Percentiles rank a stretch among this genome's conserved stretches.
Evolutionary conservation across 139 green algal genomes (phyloP).

Genomic region (Tetradesmus lagerheimii): DNA sequence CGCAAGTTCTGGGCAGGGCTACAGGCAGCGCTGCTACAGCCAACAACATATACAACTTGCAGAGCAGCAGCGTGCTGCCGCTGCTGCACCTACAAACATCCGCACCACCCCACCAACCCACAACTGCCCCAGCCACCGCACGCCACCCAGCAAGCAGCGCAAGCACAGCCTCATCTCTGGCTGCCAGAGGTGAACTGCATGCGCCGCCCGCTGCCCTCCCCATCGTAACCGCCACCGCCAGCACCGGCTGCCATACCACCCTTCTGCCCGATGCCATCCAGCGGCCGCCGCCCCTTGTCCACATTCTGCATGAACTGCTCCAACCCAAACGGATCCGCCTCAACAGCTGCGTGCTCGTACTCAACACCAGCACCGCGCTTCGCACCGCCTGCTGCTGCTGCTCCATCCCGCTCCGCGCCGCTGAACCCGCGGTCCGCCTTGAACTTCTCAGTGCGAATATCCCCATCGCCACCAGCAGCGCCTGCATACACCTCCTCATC

Average conservation of each 20-base stretch:
- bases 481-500: conserved; percentile 66
- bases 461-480: conserved; percentile 53
- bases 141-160: background rate
- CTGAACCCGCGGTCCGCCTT: conserved; percentile 93
- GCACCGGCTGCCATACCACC: conserved; percentile 83
- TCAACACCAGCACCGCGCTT: conserved; percentile 69
- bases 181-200: conserved; percentile 64
- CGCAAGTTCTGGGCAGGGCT: too few relatives aligned
- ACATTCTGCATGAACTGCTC: conserved; percentile 91
- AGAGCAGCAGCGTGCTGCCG: background rate
- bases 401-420: conserved; percentile 51
- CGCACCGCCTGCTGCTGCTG: conserved; percentile 45
- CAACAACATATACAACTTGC: background rate
- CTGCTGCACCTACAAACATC: background rate
- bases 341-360: conserved; percentile 88
- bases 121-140: background rate
- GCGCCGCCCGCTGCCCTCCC: conserved; percentile 54
- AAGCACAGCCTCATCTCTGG: background rate
- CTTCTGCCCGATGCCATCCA: conserved; percentile 74
- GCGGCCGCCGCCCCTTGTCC: conserved; percentile 50
- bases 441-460: conserved; percentile 82
- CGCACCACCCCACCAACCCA: background rate
- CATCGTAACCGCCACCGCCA: conserved; percentile 52
- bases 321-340: conserved; percentile 97
- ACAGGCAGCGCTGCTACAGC: background rate